Base-by-base conservation (phyloP, 768 basidiomycete genomes). In the Nidularia pulvinata region DNA sequence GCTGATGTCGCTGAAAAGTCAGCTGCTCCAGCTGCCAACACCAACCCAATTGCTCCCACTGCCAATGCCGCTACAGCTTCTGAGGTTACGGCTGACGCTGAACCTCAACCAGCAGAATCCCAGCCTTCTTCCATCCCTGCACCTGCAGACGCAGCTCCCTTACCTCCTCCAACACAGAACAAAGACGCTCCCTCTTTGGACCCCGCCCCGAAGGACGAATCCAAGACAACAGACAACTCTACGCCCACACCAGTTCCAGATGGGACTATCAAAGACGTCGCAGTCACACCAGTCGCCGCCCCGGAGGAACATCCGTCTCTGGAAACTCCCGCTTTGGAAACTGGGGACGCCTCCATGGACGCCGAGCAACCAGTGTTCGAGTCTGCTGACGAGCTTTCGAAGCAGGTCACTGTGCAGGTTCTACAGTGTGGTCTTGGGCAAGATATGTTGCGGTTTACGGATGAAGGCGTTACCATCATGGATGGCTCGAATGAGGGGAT, bases 381-480 rank as follows among this genome's bases (percentile, higher is more conserved):
- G 7, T n/a, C 37, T 39, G 37, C 39, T 30, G 49, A 50, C 34
- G 49, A 37, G 7, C 34, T 37, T 39, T 32, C 64, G 61, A 33
- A 60, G 58, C 55, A 63, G 44, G 59, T 57, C 52, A 52, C 64
- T 49, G 62, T 74, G 30, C 75, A 74, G 52, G 69, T 74, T 32
- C 58, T 77, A 32, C 74, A 74, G 56, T 65, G 69, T 14, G 67
- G 69, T 36, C 58, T 77, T 9, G 64, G 62, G 2, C 63, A 64
- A 53, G 61, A 62, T 4, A 72, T 74, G 73, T 71, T 75, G 50
- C 59, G 69, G 52, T 77, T 77, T 55, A 62, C 68, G 44, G 52
- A 65, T 19, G 74, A 75, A 42, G 73, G 74, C 7, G 66, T 77
- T 34, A 68, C 65, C 51, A 69, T 75, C 0, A 59, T 59, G 19